Percentiles rank a stretch among this genome's conserved stretches.
phyloP scores from a whole-genome alignment of 176 grass and related monocot genomes.

The Phragmites australis region DNA sequence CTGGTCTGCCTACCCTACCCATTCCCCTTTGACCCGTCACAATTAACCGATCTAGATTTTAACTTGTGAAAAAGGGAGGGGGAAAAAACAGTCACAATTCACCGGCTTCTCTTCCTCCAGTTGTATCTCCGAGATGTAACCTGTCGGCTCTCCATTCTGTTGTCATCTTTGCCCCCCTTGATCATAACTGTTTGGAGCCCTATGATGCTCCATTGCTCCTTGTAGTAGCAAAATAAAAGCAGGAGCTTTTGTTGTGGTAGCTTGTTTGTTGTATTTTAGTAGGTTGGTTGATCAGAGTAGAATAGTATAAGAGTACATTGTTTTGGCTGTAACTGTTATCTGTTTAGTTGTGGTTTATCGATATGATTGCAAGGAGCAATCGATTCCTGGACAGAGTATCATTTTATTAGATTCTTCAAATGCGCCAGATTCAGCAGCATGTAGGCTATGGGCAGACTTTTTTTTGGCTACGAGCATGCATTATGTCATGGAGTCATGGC shows the following conservation, averaged over 20 bases:
- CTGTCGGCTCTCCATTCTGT: conserved; percentile 3
- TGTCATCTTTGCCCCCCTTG: not conserved
- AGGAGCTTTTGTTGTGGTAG: conserved; percentile 42
- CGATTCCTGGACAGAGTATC: not conserved
- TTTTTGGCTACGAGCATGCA: not conserved
- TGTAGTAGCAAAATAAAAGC: conserved; percentile 50
- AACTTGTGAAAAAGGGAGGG: conserved; percentile 46
- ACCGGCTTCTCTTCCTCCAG: conserved; percentile 2
- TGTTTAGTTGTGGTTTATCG: not conserved
- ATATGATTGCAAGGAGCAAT: not conserved
- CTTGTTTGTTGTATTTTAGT: not conserved
- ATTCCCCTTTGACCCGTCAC: conserved; percentile 70
- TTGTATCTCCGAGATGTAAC: conserved; percentile 40
- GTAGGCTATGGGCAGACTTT: not conserved
- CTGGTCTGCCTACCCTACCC: conserved; percentile 83
- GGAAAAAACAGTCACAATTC: not conserved
- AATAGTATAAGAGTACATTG: not conserved
- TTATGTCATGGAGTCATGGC: not conserved
- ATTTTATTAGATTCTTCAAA: not conserved
- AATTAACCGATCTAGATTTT: conserved; percentile 52
- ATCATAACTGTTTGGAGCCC: not conserved
- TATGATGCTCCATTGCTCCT: conserved; percentile 35
- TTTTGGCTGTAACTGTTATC: not conserved
- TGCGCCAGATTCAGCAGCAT: not conserved
- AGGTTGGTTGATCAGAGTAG: conserved; percentile 28